A percentile compares a stretch with the other conserved stretches of the same genome.
Evolutionary conservation across 2,329 filamentous ascomycete species (phyloP).

Genomic region (Sphaerulina vaccinii): DNA sequence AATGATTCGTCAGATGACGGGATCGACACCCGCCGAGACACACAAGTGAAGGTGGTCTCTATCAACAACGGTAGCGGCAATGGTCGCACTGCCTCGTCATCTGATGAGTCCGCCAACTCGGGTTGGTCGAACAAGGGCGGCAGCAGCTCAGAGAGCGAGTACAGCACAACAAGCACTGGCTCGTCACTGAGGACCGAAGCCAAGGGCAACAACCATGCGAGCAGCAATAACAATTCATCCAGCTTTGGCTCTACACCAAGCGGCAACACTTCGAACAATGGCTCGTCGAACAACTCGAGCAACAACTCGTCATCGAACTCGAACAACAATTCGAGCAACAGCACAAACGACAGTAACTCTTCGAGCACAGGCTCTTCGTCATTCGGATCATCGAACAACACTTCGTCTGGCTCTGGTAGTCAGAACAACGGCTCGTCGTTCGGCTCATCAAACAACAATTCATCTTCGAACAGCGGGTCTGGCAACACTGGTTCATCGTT

Average conservation of each 20-base stretch:
- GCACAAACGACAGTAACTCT: conserved; percentile 1
- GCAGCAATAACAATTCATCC: background rate
- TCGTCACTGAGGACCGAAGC: conserved; percentile 10
- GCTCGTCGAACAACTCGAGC: conserved; percentile 13
- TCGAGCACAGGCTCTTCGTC: conserved; percentile 6
- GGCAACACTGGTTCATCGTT: conserved; percentile 3
- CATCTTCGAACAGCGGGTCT: background rate
- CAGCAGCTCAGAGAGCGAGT: conserved; percentile 20
- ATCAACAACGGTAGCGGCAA: conserved; percentile 16
- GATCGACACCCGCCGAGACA: conserved; percentile 15
- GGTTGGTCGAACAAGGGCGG: conserved; percentile 22
- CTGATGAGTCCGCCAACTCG: conserved; percentile 19
- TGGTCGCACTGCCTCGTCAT: conserved; percentile 17
- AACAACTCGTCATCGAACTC: conserved; percentile 12
- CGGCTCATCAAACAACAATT: conserved; percentile 6
- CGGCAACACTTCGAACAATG: conserved; percentile 10
- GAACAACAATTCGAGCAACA: too few species aligned
- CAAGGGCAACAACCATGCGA: conserved; percentile 7
- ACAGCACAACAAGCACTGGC: conserved; percentile 18
- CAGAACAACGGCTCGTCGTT: background rate
- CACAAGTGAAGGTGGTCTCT: conserved; percentile 19
- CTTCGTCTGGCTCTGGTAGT: too few species aligned
- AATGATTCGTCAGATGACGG: conserved; percentile 22
- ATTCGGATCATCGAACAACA: conserved; percentile 9
- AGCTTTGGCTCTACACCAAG: conserved; percentile 10